Evolutionary conservation across 2,329 filamentous ascomycete species (phyloP).

Genomic region (Penicillium crustosum): DNA sequence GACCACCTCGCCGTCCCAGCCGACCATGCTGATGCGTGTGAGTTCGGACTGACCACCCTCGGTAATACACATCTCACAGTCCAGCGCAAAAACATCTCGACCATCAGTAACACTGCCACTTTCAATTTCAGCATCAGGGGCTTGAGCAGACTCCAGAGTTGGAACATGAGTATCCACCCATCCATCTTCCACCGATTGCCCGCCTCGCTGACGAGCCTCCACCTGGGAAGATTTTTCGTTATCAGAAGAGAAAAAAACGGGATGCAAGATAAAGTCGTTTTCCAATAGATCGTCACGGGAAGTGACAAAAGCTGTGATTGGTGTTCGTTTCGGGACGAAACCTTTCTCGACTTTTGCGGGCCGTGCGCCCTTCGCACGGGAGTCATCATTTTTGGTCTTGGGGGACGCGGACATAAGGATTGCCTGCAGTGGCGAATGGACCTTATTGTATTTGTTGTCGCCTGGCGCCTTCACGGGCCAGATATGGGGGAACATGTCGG

Average conservation of each 20-base stretch:
- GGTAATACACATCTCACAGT: slow-evolving; percentile 97
- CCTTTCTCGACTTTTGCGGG: slow-evolving; percentile 62
- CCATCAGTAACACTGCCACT: slow-evolving; percentile 81
- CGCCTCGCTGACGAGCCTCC: slow-evolving; percentile 52
- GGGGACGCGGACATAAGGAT: slow-evolving; percentile 75
- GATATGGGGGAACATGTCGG: slow-evolving; percentile 79
- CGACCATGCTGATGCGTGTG: slow-evolving; percentile 81
- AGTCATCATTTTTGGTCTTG: slow-evolving; percentile 65
- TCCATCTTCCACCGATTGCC: slow-evolving; percentile 58
- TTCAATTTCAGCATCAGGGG: slow-evolving; percentile 70
- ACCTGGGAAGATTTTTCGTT: slow-evolving; percentile 56
- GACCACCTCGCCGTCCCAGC: slow-evolving; percentile 79
- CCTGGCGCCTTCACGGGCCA: slow-evolving; percentile 89
- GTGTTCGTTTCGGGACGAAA: slow-evolving; percentile 73
- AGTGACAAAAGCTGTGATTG: slow-evolving; percentile 77
- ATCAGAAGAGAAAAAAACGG: slow-evolving; percentile 64
- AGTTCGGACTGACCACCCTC: slow-evolving; percentile 76
- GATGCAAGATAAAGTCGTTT: slow-evolving; percentile 83
- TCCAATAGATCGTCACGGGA: slow-evolving; percentile 72
- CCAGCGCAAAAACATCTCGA: slow-evolving; percentile 74
- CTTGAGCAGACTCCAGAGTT: slow-evolving; percentile 63
- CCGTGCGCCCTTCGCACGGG: slow-evolving; percentile 51
- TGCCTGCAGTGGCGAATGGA: slow-evolving; percentile 83
- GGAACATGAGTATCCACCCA: slow-evolving; percentile 80
- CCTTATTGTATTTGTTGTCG: slow-evolving; percentile 73